Conservation (phyloP, 306 rosid species). For the Comarum palustre region DNA sequence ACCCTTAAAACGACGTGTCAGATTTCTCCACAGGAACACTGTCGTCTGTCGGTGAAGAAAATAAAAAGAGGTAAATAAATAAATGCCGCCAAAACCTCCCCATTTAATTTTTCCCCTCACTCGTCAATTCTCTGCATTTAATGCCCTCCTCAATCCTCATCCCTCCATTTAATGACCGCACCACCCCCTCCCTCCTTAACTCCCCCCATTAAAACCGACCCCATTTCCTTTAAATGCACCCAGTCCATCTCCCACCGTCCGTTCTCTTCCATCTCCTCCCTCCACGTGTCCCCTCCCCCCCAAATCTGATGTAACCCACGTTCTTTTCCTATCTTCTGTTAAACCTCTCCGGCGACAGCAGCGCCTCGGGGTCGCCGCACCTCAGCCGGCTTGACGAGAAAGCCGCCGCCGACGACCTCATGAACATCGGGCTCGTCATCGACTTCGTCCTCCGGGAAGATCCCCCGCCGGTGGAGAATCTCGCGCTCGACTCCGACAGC, state of each 20-base stretch:
- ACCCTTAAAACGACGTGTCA: not conserved
- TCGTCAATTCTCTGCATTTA: slow-evolving; percentile 39
- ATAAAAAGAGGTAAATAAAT: not conserved
- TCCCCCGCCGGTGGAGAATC: slow-evolving; percentile 59
- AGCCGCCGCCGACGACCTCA: slow-evolving; percentile 59
- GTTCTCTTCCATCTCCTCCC: slow-evolving; percentile 2
- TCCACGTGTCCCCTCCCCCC: slow-evolving; percentile 51
- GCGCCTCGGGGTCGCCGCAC: slow-evolving; percentile 97
- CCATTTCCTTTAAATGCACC: slow-evolving; percentile 25
- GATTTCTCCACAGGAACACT: not conserved
- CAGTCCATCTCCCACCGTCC: slow-evolving; percentile 38
- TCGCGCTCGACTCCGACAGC: slow-evolving; percentile 70
- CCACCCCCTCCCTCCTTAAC: slow-evolving; percentile 29
- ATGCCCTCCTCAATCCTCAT: slow-evolving; percentile 10
- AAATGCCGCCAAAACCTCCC: slow-evolving; percentile 20
- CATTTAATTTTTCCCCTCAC: not conserved
- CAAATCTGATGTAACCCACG: not conserved
- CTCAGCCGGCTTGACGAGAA: slow-evolving; percentile 82
- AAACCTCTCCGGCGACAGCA: slow-evolving; percentile 88
- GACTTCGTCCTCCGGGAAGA: slow-evolving; percentile 83
- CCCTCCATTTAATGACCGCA: slow-evolving; percentile 24
- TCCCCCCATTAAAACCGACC: slow-evolving; percentile 28
- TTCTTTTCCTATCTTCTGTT: slow-evolving; percentile 41
- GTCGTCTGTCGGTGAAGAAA: slow-evolving; percentile 9
- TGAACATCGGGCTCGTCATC: slow-evolving; percentile 83